A percentile compares a stretch with the other conserved stretches of the same genome.
Conservation (phyloP, 305 asterid species). For the Plantago lanceolata region DNA sequence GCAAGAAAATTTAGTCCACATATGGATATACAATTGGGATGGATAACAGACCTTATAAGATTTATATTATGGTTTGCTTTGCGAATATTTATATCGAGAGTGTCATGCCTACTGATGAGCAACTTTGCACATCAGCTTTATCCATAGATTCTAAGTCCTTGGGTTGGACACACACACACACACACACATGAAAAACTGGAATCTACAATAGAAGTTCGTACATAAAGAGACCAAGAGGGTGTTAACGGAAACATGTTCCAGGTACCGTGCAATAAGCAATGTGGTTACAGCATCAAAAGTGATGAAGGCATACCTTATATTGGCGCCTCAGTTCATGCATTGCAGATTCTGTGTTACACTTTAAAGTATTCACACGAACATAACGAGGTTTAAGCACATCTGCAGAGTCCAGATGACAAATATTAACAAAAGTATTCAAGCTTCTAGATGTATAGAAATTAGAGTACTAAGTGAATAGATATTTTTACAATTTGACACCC, state of each 20-base stretch:
- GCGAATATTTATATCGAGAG: background rate
- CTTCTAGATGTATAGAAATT: background rate
- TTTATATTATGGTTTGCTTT: background rate
- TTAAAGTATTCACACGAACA: constrained; percentile 88
- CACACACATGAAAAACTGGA: background rate
- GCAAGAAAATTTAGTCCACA: background rate
- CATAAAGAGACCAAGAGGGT: background rate
- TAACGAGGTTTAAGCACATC: constrained; percentile 74
- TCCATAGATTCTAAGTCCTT: background rate
- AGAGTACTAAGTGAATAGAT: constrained; percentile 9
- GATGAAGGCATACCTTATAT: constrained; percentile 41
- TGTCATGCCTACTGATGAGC: background rate
- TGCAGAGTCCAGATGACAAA: constrained; percentile 32
- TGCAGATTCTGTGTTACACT: constrained; percentile 55
- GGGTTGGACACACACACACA: background rate
- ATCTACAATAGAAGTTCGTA: background rate
- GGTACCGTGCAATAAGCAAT: background rate
- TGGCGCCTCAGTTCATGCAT: constrained; percentile 48
- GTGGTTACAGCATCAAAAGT: background rate
- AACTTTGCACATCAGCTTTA: background rate
- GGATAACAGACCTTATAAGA: background rate
- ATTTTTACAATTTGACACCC: background rate
- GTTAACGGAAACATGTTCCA: constrained; percentile 2
- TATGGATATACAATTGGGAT: background rate
- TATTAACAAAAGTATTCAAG: constrained; percentile 7